Evolutionary conservation across 306 rosid genomes (phyloP).

Genomic region (Inga oerstediana): DNA sequence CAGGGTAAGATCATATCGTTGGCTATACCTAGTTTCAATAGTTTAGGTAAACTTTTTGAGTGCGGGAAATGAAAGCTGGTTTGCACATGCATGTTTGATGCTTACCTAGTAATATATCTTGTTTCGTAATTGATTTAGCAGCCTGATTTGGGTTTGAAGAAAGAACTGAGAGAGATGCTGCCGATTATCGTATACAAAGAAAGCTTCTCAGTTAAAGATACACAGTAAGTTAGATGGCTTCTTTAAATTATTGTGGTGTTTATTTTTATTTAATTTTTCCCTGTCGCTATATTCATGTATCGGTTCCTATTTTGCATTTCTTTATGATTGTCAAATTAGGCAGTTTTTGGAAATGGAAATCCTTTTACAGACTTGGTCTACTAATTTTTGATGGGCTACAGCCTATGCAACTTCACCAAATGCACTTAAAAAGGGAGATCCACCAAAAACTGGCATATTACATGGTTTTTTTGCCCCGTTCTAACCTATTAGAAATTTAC

Average conservation of each 20-base stretch:
- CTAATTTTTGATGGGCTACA: neutral
- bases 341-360: neutral
- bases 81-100: neutral
- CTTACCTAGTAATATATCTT: neutral
- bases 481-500: neutral
- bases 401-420: neutral
- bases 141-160: constrained; percentile 66
- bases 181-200: constrained; percentile 73
- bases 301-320: neutral
- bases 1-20: constrained; percentile 35
- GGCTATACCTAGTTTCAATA: neutral
- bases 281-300: neutral
- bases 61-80: neutral
- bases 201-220: constrained; percentile 80
- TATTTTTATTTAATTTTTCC: neutral
- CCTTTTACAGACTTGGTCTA: neutral
- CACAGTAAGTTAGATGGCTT: constrained; percentile 61
- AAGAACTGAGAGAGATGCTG: constrained; percentile 83
- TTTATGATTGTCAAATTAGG: neutral
- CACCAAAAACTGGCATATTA: neutral
- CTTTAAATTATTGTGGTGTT: neutral
- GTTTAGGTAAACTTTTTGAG: neutral
- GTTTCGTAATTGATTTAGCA: constrained; percentile 25
- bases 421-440: neutral
- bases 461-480: neutral